These are phyloP conservation scores for Crithidia bombi DNA, from an alignment of 208 protist species.

Conservation along the genomic window DNA sequence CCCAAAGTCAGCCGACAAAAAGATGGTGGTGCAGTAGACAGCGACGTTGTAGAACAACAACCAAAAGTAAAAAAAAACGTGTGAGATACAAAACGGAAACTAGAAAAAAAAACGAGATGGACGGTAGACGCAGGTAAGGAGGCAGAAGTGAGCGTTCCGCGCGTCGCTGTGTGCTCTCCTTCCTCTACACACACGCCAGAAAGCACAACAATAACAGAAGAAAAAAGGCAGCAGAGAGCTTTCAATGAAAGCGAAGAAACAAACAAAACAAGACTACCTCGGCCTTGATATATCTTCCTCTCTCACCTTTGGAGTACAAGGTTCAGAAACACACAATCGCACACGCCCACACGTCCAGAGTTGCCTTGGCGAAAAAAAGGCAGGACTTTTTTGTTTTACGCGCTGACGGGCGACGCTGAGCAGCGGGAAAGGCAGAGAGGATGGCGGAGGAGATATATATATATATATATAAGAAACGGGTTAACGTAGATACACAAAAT, in stretches of 20 bases:
- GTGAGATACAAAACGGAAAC: no score
- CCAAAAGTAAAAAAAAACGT: neutral
- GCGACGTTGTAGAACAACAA: no score
- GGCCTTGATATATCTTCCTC: neutral
- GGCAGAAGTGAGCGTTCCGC: no score
- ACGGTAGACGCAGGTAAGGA: constrained; percentile 8
- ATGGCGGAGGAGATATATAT: no score
- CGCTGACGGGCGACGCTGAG: no score
- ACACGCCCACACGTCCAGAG: no score
- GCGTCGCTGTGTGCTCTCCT: neutral
- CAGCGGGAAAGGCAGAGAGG: no score
- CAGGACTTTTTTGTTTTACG: no score
- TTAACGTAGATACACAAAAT: constrained; percentile 1
- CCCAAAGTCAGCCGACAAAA: neutral
- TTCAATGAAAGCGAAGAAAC: no score
- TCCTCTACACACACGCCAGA: neutral
- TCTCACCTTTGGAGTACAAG: no score
- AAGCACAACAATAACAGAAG: neutral
- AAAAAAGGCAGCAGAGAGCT: constrained; percentile 8
- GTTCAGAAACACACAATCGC: no score
- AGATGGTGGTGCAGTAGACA: neutral
- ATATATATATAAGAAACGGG: constrained; percentile 12
- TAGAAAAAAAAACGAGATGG: constrained; percentile 6
- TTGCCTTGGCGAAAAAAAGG: no score
- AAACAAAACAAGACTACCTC: constrained; percentile 6